Evolutionary conservation across 1,139 yeast species (phyloP).

Genomic region (Hemisphaericaspora lyxosophila): DNA sequence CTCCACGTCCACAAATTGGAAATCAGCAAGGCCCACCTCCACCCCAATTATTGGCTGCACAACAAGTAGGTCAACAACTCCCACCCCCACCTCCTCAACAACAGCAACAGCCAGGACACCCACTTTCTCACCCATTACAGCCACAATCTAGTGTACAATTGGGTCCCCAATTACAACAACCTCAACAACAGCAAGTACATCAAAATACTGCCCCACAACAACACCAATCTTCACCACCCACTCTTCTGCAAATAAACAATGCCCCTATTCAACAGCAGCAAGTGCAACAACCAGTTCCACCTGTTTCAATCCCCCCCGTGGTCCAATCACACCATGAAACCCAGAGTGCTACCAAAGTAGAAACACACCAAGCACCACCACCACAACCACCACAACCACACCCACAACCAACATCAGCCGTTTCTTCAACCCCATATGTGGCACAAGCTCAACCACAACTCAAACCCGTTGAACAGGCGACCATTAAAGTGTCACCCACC

Average conservation of each 20-base stretch:
- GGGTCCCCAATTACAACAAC: constrained; percentile 4
- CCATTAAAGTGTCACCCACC: constrained; percentile 1
- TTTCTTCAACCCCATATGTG: too few species aligned
- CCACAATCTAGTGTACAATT: background rate
- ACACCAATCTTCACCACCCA: constrained; percentile 11
- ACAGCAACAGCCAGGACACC: constrained; percentile 6
- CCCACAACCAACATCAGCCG: too few species aligned
- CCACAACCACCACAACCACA: constrained; percentile 2
- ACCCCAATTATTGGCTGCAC: constrained; percentile 8
- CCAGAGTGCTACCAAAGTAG: constrained; percentile 4
- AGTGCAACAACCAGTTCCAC: constrained; percentile 6
- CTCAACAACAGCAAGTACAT: constrained; percentile 8
- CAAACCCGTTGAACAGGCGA: constrained; percentile 9
- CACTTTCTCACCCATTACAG: constrained; percentile 7
- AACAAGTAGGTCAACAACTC: constrained; percentile 5
- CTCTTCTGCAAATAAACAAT: constrained; percentile 6
- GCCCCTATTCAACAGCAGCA: constrained; percentile 14
- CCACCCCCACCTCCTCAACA: constrained; percentile 11
- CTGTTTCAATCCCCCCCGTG: background rate
- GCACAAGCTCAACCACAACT: constrained; percentile 7
- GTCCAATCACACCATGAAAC: constrained; percentile 3
- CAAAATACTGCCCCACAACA: constrained; percentile 8
- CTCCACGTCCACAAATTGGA: constrained; percentile 5
- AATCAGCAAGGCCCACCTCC: constrained; percentile 11
- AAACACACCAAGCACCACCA: constrained; percentile 3